Evolutionary conservation across 2,329 filamentous ascomycete species (phyloP), one percentile per base, ranked within the genome.

Genomic region (Penicillium sp.): DNA sequence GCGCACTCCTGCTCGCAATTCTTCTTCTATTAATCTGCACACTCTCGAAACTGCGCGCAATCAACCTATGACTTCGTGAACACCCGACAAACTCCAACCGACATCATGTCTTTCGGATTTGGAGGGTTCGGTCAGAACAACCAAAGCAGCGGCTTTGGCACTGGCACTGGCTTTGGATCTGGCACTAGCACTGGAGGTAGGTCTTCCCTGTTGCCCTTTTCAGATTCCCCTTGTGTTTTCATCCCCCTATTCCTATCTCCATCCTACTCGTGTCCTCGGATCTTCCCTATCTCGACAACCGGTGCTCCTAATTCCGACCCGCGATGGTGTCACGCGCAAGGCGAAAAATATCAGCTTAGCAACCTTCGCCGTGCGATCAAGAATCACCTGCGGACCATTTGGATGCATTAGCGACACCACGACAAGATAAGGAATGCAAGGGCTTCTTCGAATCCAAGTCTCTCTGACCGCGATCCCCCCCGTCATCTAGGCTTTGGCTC

Each of bases 51-150:
- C 50, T 58, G 34, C 50, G 58, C 42, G 48, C 48, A 57, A 57
- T 46, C 59, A 62, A 67, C 66, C 61, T 60, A 71, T 74, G 69
- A 69, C 64, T 65, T 61, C 59, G 58, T 67, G 63, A 67, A 55
- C 50, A 58, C 58, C 59, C 59, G 52, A 57, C 45, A 58, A 58
- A 55, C 60, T 56, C 62, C 55, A 63, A 57, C 61, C 63, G 60
- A 60, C 64, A 73, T 63, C 58, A 75, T 74, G 71, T 75, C 72
- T 65, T 72, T 72, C 65, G 76, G 78, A 67, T 79, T 80, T 69
- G 76, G 78, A 66, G 81, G 83, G 78, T 87, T 88, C 74, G 84
- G 84, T 75, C 79, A 81, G 68, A 85, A 81, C 69, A 74, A 76
- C 65, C 72, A 77, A 74, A 79, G 69, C 62, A 69, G 71, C 51